These are phyloP conservation scores for Cutaneotrichosporon dermatis DNA, from an alignment of 1,284 basidiomycete species.

Conservation along the genomic window DNA sequence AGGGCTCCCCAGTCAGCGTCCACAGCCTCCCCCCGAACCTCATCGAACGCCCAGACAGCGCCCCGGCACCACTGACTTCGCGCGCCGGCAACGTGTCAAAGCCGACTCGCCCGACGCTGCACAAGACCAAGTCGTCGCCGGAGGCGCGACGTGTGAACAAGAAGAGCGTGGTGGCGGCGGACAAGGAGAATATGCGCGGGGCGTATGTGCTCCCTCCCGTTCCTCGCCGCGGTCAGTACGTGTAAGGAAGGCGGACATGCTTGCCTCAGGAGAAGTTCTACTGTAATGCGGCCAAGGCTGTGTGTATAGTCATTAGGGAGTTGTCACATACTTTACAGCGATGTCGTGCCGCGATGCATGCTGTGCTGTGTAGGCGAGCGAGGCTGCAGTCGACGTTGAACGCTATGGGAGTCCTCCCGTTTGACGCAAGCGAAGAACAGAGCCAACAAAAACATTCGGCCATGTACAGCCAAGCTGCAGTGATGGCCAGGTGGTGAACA, in stretches of 20 bases:
- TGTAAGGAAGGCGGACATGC: background rate
- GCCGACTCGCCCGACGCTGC: background rate
- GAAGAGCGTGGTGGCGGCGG: background rate
- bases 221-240: background rate
- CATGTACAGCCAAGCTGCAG: too few species aligned
- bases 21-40: background rate
- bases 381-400: too few species aligned
- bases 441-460: too few species aligned
- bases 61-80: background rate
- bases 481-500: too few species aligned
- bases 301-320: too few species aligned
- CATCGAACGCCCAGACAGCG: background rate
- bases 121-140: constrained; percentile 2
- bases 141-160: background rate
- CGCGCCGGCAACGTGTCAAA: background rate
- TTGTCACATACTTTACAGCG: too few species aligned
- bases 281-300: too few species aligned
- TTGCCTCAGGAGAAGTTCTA: too few species aligned
- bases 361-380: too few species aligned
- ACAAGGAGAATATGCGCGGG: background rate
- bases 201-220: background rate
- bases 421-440: too few species aligned
- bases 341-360: too few species aligned
- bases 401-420: too few species aligned
- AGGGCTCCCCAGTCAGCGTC: background rate